Evolutionary conservation across 2,329 filamentous ascomycete species (phyloP).

Genomic region (Trichophyton verrucosum): DNA sequence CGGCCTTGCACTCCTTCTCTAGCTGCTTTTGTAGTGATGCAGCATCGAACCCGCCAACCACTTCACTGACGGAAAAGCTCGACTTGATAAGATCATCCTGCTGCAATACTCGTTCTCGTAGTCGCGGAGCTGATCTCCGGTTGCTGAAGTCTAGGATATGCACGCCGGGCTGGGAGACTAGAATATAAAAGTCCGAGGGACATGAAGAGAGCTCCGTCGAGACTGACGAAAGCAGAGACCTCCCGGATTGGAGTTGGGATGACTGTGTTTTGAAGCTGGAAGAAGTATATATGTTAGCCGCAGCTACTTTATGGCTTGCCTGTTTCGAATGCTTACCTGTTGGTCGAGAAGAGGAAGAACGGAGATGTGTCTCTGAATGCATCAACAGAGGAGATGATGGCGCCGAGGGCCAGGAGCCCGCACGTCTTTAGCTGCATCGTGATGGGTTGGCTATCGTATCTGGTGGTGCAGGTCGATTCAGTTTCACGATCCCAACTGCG

Average conservation of each 20-base stretch:
- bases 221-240: slow-evolving; percentile 33
- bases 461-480: not conserved
- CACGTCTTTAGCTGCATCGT: slow-evolving; percentile 32
- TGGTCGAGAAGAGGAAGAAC: slow-evolving; percentile 76
- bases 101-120: slow-evolving; percentile 39
- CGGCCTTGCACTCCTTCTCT: slow-evolving; percentile 37
- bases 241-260: slow-evolving; percentile 33
- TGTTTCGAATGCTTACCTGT: slow-evolving; percentile 47
- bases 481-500: not conserved
- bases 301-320: not conserved
- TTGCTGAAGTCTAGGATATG: slow-evolving; percentile 55
- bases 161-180: slow-evolving; percentile 66
- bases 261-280: slow-evolving; percentile 29
- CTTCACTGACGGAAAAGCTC: slow-evolving; percentile 41
- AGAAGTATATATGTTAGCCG: not conserved
- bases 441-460: not conserved
- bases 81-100: slow-evolving; percentile 42
- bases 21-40: slow-evolving; percentile 33
- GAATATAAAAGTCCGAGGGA: slow-evolving; percentile 61
- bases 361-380: slow-evolving; percentile 82
- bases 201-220: slow-evolving; percentile 47
- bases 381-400: slow-evolving; percentile 42
- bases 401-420: slow-evolving; percentile 38
- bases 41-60: slow-evolving; percentile 38
- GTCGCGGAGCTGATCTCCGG: slow-evolving; percentile 41